These are phyloP conservation scores for Gynochthodes officinalis DNA, from an alignment of 257 asterid species.

Conservation along the genomic window DNA sequence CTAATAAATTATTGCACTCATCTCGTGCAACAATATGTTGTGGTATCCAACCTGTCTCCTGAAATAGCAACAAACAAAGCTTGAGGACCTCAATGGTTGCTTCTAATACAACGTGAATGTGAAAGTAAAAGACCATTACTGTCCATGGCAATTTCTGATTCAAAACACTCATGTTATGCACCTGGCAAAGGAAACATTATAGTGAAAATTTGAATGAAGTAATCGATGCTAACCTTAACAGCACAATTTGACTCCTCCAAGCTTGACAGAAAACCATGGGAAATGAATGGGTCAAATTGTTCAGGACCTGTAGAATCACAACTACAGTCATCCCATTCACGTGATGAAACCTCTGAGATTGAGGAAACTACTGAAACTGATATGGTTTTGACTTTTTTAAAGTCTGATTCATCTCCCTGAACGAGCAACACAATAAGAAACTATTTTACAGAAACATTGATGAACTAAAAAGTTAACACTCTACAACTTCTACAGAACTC, in stretches of 20 bases:
- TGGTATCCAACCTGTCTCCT: slow-evolving; percentile 96
- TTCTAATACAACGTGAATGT: slow-evolving; percentile 9
- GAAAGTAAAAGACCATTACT: neutral
- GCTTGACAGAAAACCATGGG: slow-evolving; percentile 87
- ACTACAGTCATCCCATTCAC: slow-evolving; percentile 92
- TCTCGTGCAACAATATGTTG: slow-evolving; percentile 84
- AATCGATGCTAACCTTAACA: slow-evolving; percentile 55
- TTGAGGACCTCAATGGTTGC: slow-evolving; percentile 23
- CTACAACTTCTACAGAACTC: slow-evolving; percentile 7
- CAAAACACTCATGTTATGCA: neutral
- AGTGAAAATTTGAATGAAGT: slow-evolving; percentile 17
- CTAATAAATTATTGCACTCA: slow-evolving; percentile 55
- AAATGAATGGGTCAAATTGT: slow-evolving; percentile 72
- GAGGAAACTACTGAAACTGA: slow-evolving; percentile 84
- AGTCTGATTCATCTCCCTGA: slow-evolving; percentile 46
- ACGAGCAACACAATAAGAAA: slow-evolving; percentile 13
- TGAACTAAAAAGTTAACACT: slow-evolving; percentile 4
- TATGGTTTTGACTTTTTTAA: slow-evolving; percentile 38
- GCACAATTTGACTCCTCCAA: slow-evolving; percentile 88
- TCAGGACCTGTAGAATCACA: slow-evolving; percentile 60
- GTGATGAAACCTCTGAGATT: slow-evolving; percentile 59
- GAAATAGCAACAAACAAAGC: slow-evolving; percentile 27
- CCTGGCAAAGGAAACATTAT: neutral
- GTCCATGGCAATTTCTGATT: neutral
- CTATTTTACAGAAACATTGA: neutral